Evolutionary conservation across 2,329 filamentous ascomycete species (phyloP).

Genomic region (Shiraia bambusicola): DNA sequence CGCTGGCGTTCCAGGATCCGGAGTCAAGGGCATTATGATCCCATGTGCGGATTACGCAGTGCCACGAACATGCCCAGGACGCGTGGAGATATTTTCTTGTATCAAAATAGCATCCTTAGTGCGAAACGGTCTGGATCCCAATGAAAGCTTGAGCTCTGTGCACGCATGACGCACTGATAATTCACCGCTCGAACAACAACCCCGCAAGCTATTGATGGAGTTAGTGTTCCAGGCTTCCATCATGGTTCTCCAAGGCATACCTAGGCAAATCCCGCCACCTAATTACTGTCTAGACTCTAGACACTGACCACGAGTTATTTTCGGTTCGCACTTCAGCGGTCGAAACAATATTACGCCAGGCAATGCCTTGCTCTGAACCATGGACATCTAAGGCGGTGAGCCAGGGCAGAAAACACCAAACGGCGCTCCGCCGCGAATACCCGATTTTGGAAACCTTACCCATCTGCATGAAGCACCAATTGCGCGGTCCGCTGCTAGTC

Average conservation of each 20-base stretch:
- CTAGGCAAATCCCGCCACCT: slow-evolving; percentile 8
- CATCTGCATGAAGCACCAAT: slow-evolving; percentile 18
- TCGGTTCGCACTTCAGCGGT: slow-evolving; percentile 20
- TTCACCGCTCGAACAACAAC: slow-evolving; percentile 20
- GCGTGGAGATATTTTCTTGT: slow-evolving; percentile 6
- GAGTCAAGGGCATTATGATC: slow-evolving; percentile 4
- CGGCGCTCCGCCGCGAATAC: slow-evolving; percentile 29
- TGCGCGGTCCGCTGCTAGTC: slow-evolving; percentile 24
- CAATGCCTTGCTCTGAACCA: slow-evolving; percentile 12
- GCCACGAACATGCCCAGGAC: slow-evolving; percentile 1
- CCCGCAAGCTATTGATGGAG: slow-evolving; percentile 17
- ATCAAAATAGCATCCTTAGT: slow-evolving; percentile 7
- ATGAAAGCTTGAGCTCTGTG: slow-evolving; percentile 9
- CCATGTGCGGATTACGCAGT: slow-evolving; percentile 17
- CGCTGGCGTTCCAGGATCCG: slow-evolving; percentile 19
- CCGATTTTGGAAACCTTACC: slow-evolving; percentile 34
- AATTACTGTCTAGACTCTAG: no score
- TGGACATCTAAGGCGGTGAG: slow-evolving; percentile 15
- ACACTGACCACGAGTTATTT: slow-evolving; percentile 13
- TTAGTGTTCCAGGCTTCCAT: no score
- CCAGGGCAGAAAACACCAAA: slow-evolving; percentile 25
- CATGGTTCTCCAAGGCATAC: slow-evolving; percentile 8
- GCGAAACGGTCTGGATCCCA: slow-evolving; percentile 12
- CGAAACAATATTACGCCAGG: slow-evolving; percentile 15
- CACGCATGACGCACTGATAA: slow-evolving; percentile 15